phyloP scores from a whole-genome alignment of 495 filamentous ascomycete genomes.

The Xylaria telfairii region DNA sequence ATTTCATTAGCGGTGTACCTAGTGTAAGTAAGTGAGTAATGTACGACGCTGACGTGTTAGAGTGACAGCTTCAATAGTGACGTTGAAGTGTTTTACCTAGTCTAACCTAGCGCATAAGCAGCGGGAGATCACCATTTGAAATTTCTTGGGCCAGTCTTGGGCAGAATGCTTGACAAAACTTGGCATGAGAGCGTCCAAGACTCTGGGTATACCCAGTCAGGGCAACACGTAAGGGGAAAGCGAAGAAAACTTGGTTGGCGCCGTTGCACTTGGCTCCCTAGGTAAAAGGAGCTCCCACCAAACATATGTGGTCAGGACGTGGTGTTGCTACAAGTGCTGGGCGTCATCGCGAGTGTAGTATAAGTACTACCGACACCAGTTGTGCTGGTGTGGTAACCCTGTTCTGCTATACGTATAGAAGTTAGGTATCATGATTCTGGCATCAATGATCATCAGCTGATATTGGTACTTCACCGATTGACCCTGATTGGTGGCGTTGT shows the following conservation, averaged over 20 bases:
- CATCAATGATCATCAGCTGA: background rate
- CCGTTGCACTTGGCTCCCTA: slow-evolving; percentile 11
- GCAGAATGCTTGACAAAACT: slow-evolving; percentile 3
- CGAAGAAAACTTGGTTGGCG: background rate
- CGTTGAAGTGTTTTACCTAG: background rate
- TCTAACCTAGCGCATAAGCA: background rate
- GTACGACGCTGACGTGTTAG: background rate
- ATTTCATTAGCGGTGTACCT: background rate
- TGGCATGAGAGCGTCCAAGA: slow-evolving; percentile 12
- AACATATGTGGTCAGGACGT: background rate
- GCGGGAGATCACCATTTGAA: slow-evolving; percentile 4
- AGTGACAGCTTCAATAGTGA: background rate
- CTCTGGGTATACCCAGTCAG: background rate
- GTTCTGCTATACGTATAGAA: background rate
- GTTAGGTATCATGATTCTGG: background rate
- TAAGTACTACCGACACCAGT: no score
- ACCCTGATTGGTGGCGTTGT: background rate
- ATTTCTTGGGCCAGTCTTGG: background rate
- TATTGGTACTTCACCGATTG: background rate
- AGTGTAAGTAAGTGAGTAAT: no score
- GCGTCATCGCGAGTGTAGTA: background rate
- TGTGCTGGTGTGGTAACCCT: background rate
- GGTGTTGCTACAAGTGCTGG: background rate
- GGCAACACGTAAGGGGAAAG: background rate
- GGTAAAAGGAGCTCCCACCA: background rate